Conservation (phyloP, 2,329 filamentous ascomycete species). For the Paraconiothyrium sp. region DNA sequence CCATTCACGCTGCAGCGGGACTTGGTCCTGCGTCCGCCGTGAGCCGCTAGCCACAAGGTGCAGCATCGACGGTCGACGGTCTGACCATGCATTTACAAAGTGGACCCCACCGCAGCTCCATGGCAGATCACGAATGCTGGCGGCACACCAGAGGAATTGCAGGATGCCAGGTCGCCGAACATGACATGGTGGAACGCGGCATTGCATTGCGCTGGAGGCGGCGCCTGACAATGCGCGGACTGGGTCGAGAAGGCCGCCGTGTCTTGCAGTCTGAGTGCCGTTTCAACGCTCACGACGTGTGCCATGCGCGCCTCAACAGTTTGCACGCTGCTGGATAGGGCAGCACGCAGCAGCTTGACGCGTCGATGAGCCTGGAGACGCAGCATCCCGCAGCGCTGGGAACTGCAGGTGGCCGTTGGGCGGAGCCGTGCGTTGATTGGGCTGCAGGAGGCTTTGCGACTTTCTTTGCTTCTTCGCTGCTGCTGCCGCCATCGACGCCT, state of each 20-base stretch:
- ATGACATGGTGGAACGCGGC: no score
- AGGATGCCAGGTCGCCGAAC: constrained; percentile 4
- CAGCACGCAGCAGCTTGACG: constrained; percentile 7
- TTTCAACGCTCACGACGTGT: neutral
- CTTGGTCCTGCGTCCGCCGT: constrained; percentile 21
- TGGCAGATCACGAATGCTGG: neutral
- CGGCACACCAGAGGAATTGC: constrained; percentile 8
- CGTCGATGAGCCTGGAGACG: neutral
- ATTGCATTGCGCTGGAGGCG: no score
- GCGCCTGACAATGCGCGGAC: no score
- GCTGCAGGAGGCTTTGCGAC: constrained; percentile 26
- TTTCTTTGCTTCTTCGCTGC: constrained; percentile 16
- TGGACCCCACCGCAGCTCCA: constrained; percentile 7
- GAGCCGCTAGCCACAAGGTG: constrained; percentile 25
- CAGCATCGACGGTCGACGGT: constrained; percentile 28
- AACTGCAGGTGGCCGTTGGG: constrained; percentile 16
- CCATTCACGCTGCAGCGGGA: constrained; percentile 30
- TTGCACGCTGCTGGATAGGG: neutral
- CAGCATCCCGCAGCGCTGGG: constrained; percentile 20
- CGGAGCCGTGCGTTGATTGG: constrained; percentile 16
- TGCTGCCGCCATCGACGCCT: constrained; percentile 32
- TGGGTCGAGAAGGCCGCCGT: neutral
- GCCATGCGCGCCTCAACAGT: neutral
- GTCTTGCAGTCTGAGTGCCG: neutral
- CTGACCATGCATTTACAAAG: constrained; percentile 20